Conservation (phyloP, 495 filamentous ascomycete species). For the Talaromyces trachyspermus region DNA sequence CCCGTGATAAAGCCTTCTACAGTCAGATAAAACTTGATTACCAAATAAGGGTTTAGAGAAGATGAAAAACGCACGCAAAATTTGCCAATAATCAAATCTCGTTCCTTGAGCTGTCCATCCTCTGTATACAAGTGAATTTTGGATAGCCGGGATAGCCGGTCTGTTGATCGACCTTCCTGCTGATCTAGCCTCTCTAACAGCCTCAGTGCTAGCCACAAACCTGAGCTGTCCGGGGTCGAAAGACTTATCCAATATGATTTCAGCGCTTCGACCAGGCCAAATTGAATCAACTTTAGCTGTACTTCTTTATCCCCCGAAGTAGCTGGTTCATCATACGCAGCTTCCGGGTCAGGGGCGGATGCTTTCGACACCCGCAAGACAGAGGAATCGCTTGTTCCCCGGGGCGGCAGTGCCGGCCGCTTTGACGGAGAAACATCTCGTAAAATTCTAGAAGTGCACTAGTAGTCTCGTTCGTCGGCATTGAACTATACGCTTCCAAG, state of each 20-base stretch:
- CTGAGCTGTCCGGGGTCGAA: constrained; percentile 49
- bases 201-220: constrained; percentile 69
- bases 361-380: constrained; percentile 32
- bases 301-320: constrained; percentile 45
- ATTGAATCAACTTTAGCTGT: constrained; percentile 70
- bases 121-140: constrained; percentile 53
- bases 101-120: constrained; percentile 52
- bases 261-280: constrained; percentile 76
- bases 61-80: constrained; percentile 42
- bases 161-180: constrained; percentile 46
- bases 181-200: constrained; percentile 67
- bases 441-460: constrained; percentile 67
- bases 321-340: constrained; percentile 43
- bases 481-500: constrained; percentile 54
- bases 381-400: constrained; percentile 50
- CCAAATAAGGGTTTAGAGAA: background rate
- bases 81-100: constrained; percentile 68
- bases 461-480: constrained; percentile 57
- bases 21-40: background rate
- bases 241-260: constrained; percentile 66
- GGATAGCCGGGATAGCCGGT: constrained; percentile 47
- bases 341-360: constrained; percentile 76
- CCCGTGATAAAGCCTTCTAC: constrained; percentile 60
- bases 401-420: constrained; percentile 65
- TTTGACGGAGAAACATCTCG: constrained; percentile 65